phyloP scores from a whole-genome alignment of 2,329 filamentous ascomycete genomes.

The Colletotrichum navitas region DNA sequence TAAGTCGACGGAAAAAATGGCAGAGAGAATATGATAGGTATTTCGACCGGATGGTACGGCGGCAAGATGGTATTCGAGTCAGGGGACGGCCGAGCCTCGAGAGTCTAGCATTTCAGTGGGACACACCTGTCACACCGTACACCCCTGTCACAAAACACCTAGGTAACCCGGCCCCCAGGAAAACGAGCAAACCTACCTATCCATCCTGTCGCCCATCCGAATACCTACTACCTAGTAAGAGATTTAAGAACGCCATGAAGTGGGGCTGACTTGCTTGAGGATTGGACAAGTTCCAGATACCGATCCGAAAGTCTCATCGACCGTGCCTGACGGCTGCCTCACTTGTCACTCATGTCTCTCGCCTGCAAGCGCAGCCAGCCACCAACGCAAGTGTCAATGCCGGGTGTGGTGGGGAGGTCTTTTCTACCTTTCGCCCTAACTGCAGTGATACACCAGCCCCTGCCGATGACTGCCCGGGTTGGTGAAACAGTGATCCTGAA shows the following conservation, averaged over 20 bases:
- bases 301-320: background rate
- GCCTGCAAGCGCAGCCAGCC: constrained; percentile 1
- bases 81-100: background rate
- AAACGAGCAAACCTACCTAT: background rate
- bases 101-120: constrained; percentile 10
- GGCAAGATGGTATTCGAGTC: background rate
- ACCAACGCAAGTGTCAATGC: background rate
- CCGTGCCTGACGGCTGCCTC: background rate
- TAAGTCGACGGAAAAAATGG: background rate
- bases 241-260: background rate
- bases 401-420: background rate
- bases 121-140: constrained; percentile 3
- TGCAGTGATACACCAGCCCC: constrained; percentile 3
- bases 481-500: constrained; percentile 6
- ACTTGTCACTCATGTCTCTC: constrained; percentile 26
- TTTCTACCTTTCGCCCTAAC: background rate
- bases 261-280: constrained; percentile 4
- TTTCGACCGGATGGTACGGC: too few species aligned
- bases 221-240: background rate
- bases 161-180: background rate
- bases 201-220: constrained; percentile 5
- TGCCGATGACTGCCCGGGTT: constrained; percentile 19
- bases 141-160: constrained; percentile 18
- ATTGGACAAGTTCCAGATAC: constrained; percentile 27
- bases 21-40: background rate